Evolutionary conservation across 208 protist species (phyloP), one percentile per base, ranked within the genome.

Genomic region (Willaertia magna): DNA sequence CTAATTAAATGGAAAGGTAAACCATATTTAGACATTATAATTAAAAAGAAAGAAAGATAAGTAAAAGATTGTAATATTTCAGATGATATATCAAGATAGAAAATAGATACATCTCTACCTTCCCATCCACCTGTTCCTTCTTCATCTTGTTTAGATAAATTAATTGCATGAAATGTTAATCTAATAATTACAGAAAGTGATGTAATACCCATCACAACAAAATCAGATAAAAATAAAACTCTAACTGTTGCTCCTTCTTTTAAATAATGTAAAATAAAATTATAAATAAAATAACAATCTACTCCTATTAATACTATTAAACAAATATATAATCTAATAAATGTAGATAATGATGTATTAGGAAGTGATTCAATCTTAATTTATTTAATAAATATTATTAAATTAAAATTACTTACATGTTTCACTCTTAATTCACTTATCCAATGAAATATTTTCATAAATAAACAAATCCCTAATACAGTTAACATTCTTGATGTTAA

Each of bases 391-490:
- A 74, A 74, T 40, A 74, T 30, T 40, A 74, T 40, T 74, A 14
- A 7, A 74, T 40, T 40, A 40, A 74, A 74, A 4, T 26, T 42
- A 48, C 42, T 49, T 59, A 83, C 78, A 55, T 83, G 34, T 83
- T 83, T 34, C 9, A 83, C 46, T 42, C 78, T 4, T n/a, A 83
- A 47, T 55, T 83, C 12, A 39, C 12, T 39, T 55, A 83, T 48
- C 78, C 78, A 83, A 55, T 83, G 78, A 83, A 83, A 83, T 6
- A 83, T 83, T 22, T 83, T 83, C 18, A 83, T 43, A 83, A 83
- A 83, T 39, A 83, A 42, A 14, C 4, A 44, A 39, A n/a, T 43
- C 0, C 52, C 14, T 4, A 83, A 49, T 12, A 55, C 26, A 20
- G 46, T 7, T 30, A 83, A 83, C 12, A 83, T 55, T 39, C 20